Evolutionary conservation across 495 filamentous ascomycete genomes (phyloP).

Genomic region (Tricharina praecox): DNA sequence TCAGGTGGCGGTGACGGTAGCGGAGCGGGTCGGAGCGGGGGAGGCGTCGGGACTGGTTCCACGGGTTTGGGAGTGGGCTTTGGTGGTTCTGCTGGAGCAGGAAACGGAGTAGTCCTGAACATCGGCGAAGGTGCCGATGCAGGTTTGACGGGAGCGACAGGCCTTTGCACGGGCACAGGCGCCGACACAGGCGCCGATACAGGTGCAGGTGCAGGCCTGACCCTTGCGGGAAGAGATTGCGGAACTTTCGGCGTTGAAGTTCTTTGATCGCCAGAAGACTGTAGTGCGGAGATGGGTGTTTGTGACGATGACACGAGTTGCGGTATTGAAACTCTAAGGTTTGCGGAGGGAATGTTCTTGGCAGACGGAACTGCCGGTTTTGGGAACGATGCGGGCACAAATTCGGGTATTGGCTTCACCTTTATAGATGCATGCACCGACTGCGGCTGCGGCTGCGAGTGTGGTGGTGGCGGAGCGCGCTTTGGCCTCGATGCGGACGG

Average conservation of each 20-base stretch:
- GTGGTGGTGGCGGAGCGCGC: background rate
- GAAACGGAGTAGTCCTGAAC: background rate
- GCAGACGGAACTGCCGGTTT: background rate
- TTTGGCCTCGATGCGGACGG: slow-evolving; percentile 1
- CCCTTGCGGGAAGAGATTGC: no score
- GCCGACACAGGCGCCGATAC: no score
- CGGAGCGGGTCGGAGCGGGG: slow-evolving; percentile 2
- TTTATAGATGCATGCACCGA: background rate
- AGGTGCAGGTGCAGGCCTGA: no score
- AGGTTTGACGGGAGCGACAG: background rate
- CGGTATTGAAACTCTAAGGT: background rate
- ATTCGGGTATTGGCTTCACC: background rate
- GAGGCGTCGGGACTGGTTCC: background rate
- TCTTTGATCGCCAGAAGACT: no score
- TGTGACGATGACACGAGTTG: background rate
- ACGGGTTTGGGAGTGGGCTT: background rate
- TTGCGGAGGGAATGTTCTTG: background rate
- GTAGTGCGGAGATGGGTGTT: background rate
- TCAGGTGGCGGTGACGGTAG: slow-evolving; percentile 8
- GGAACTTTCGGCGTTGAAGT: background rate
- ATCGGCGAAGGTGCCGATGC: background rate
- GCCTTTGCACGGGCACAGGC: background rate
- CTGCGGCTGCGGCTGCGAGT: background rate
- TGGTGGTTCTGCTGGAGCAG: background rate
- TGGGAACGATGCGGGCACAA: background rate